A percentile compares a stretch with the other conserved stretches of the same genome.
phyloP scores from a whole-genome alignment of 2,329 filamentous ascomycete genomes.

The Verticillium nubilum region DNA sequence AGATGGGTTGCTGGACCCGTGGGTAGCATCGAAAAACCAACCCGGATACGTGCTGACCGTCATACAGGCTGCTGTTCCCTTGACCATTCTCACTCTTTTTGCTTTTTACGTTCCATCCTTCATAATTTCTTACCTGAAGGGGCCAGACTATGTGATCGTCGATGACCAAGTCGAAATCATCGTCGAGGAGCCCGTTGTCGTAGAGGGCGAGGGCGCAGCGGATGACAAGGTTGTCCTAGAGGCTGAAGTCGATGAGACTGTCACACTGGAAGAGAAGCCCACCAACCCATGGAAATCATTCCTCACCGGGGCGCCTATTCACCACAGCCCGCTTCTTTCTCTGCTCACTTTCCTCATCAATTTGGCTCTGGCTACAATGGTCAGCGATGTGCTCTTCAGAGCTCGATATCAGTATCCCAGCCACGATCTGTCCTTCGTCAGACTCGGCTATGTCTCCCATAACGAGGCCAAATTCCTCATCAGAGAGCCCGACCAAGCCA shows the following conservation, averaged over 20 bases:
- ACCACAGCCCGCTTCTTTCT: slow-evolving; percentile 61
- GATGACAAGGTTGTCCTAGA: slow-evolving; percentile 58
- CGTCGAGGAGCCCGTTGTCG: slow-evolving; percentile 26
- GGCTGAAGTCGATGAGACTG: slow-evolving; percentile 58
- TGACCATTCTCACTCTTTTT: slow-evolving; percentile 50
- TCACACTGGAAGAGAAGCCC: slow-evolving; percentile 53
- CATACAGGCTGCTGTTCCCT: slow-evolving; percentile 13
- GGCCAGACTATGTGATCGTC: slow-evolving; percentile 52
- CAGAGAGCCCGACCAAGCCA: slow-evolving; percentile 70
- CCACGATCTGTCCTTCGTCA: slow-evolving; percentile 75
- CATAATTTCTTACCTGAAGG: slow-evolving; percentile 50
- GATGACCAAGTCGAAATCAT: slow-evolving; percentile 55
- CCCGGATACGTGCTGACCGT: neutral
- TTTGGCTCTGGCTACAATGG: slow-evolving; percentile 59
- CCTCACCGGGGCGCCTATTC: slow-evolving; percentile 69
- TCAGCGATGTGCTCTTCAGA: slow-evolving; percentile 73
- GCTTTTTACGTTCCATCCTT: slow-evolving; percentile 63
- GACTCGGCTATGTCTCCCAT: slow-evolving; percentile 81
- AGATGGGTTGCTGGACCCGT: slow-evolving; percentile 47
- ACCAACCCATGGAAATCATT: slow-evolving; percentile 59
- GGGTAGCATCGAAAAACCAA: slow-evolving; percentile 9
- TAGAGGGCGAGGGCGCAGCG: slow-evolving; percentile 51
- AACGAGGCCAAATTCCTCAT: slow-evolving; percentile 75
- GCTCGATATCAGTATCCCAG: slow-evolving; percentile 64
- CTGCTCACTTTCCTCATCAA: slow-evolving; percentile 69